Conservation (phyloP, 257 asterid genomes). For the Salvia splendens region DNA sequence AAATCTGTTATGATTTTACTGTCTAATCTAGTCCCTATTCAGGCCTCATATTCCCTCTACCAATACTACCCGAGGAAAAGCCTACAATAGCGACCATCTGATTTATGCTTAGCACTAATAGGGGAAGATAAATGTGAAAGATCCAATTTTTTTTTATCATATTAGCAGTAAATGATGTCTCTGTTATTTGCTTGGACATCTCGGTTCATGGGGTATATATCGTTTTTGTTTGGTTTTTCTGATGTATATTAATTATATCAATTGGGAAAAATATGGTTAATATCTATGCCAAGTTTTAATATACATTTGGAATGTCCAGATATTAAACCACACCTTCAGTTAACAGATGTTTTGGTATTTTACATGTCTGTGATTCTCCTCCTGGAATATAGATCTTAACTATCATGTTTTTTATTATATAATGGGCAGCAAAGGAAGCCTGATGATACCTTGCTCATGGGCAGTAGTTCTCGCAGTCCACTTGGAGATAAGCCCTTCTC, state of each 20-base stretch:
- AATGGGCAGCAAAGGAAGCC: slow-evolving; percentile 83
- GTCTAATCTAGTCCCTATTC: not conserved
- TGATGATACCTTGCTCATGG: slow-evolving; percentile 85
- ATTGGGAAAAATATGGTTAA: not conserved
- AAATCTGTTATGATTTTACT: not conserved
- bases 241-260: not conserved
- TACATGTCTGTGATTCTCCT: slow-evolving; percentile 18
- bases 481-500: slow-evolving; percentile 80
- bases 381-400: slow-evolving; percentile 21
- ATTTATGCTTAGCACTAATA: not conserved
- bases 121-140: not conserved
- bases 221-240: slow-evolving; percentile 13
- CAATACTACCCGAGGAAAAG: not conserved
- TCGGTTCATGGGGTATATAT: not conserved
- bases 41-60: not conserved
- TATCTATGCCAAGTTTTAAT: slow-evolving; percentile 11
- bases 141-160: not conserved
- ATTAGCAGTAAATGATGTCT: not conserved
- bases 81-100: not conserved
- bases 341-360: slow-evolving; percentile 7
- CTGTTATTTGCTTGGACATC: slow-evolving; percentile 11
- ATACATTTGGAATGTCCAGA: slow-evolving; percentile 1
- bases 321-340: not conserved
- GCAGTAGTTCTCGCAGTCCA: slow-evolving; percentile 85
- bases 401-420: slow-evolving; percentile 30